phyloP scores from a whole-genome alignment of 306 rosid genomes.

The Canavalia gladiata region DNA sequence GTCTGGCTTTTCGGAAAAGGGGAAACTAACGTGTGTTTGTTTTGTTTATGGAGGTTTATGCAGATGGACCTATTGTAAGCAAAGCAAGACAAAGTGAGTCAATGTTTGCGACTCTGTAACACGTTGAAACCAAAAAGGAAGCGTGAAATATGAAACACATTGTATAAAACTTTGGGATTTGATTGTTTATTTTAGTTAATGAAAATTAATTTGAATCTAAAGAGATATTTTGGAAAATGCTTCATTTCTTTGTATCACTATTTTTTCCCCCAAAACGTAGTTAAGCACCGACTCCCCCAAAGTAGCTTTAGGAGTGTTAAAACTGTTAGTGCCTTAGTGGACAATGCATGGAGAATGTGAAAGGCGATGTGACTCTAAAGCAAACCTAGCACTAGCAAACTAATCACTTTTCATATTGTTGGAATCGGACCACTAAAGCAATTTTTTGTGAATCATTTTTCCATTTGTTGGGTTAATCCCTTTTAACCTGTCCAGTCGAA shows the following conservation, averaged over 20 bases:
- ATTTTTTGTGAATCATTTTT: no score
- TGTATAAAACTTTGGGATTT: not conserved
- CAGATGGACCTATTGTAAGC: not conserved
- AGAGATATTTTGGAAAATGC: no score
- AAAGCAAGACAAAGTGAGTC: not conserved
- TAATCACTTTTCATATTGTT: not conserved
- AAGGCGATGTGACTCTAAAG: not conserved
- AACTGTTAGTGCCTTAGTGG: not conserved
- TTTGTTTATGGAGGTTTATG: not conserved
- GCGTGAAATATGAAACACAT: not conserved
- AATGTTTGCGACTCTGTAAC: not conserved
- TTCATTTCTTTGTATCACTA: not conserved
- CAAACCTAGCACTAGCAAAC: not conserved
- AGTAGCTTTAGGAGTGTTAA: conserved; percentile 5
- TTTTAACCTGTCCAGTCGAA: no score
- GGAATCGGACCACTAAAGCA: no score
- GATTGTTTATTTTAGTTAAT: no score
- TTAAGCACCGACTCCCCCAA: not conserved
- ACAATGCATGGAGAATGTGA: not conserved
- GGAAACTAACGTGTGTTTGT: not conserved
- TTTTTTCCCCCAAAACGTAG: not conserved
- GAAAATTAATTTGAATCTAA: no score
- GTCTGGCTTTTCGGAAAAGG: not conserved
- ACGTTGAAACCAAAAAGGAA: not conserved
- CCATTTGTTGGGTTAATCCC: no score